Conservation (phyloP, 306 rosid genomes). For the Senna siamea region DNA sequence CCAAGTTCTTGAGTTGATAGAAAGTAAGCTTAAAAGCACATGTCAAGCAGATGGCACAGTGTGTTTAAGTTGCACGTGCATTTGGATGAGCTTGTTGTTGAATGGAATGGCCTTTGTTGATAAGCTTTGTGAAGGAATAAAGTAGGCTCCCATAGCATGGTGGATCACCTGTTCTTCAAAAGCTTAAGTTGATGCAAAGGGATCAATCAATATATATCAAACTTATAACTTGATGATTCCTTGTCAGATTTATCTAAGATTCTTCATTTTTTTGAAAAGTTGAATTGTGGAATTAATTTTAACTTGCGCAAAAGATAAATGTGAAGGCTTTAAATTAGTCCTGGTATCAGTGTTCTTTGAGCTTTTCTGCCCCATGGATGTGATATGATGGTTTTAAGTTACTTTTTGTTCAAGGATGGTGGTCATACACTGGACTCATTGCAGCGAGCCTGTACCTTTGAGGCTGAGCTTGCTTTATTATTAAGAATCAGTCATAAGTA, state of each 20-base stretch:
- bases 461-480: constrained; percentile 86
- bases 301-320: not conserved
- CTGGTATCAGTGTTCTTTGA: constrained; percentile 21
- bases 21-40: not conserved
- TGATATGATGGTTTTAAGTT: constrained; percentile 15
- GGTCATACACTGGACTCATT: constrained; percentile 70
- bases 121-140: not conserved
- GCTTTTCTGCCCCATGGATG: constrained; percentile 2
- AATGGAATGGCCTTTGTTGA: not conserved
- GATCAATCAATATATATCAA: not conserved
- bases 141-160: not conserved
- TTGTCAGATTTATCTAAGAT: not conserved
- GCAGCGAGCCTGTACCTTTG: constrained; percentile 88
- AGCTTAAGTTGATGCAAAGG: constrained; percentile 14
- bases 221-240: not conserved
- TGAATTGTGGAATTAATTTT: not conserved
- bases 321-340: not conserved
- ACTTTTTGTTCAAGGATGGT: constrained; percentile 65
- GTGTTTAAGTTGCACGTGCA: not conserved
- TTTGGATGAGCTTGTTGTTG: not conserved
- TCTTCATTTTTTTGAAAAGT: not conserved
- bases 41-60: not conserved
- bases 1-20: not conserved
- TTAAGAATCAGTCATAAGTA: constrained; percentile 83
- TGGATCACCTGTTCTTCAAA: not conserved